phyloP scores from a whole-genome alignment of 768 basidiomycete species.

The Hygrocybe coccinea region DNA sequence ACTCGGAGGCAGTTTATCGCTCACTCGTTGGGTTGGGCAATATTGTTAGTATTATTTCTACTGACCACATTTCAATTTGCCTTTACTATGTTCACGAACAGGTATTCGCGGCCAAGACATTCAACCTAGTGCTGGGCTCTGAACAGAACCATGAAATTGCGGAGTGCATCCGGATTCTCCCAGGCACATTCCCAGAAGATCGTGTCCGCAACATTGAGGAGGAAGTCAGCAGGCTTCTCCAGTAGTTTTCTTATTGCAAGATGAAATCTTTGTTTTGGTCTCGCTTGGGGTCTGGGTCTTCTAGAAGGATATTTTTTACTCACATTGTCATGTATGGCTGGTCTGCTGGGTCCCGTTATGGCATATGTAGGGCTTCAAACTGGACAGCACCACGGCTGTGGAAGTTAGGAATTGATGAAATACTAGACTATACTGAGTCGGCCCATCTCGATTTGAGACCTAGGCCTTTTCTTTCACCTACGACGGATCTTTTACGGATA shows the following conservation, averaged over 20 bases:
- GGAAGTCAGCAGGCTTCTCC: conserved; percentile 38
- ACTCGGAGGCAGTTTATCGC: conserved; percentile 69
- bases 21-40: conserved; percentile 71
- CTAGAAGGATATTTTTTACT: too few relatives aligned
- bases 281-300: too few relatives aligned
- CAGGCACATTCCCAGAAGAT: conserved; percentile 51
- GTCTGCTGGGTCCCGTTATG: too few relatives aligned
- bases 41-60: conserved; percentile 41
- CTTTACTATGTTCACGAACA: conserved; percentile 21
- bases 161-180: conserved; percentile 37
- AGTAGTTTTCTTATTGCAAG: neutral
- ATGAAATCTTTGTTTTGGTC: neutral
- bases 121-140: conserved; percentile 31
- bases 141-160: conserved; percentile 39
- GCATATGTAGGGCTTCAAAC: too few relatives aligned
- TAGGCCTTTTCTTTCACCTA: too few relatives aligned
- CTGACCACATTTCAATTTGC: neutral
- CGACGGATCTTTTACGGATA: too few relatives aligned
- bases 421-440: too few relatives aligned
- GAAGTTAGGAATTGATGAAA: too few relatives aligned
- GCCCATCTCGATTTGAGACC: too few relatives aligned
- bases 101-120: conserved; percentile 46
- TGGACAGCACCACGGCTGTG: too few relatives aligned
- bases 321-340: too few relatives aligned
- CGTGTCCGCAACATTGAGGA: conserved; percentile 48